Conservation (phyloP, 1,284 basidiomycete genomes). For the Ceratobasidium sp. region DNA sequence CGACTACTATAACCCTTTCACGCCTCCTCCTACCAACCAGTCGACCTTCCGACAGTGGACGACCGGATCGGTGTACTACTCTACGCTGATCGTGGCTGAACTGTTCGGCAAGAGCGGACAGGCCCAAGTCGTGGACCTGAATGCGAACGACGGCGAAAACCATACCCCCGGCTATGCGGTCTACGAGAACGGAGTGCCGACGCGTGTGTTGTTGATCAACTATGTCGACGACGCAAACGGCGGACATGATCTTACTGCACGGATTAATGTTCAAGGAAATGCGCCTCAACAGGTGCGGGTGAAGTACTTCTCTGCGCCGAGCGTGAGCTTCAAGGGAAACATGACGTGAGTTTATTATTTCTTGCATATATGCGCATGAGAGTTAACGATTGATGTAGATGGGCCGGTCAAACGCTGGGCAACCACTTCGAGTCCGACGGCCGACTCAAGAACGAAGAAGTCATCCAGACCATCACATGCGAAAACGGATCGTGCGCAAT, state of each 20-base stretch:
- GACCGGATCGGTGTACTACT: constrained; percentile 60
- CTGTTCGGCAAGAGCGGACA: constrained; percentile 57
- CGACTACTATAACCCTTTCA: constrained; percentile 62
- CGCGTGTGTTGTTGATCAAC: constrained; percentile 77
- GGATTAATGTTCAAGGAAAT: constrained; percentile 60
- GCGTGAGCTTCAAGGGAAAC: constrained; percentile 74
- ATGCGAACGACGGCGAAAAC: constrained; percentile 57
- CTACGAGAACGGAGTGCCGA: constrained; percentile 72
- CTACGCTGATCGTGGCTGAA: constrained; percentile 58
- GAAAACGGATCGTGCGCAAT: constrained; percentile 68
- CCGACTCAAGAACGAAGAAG: constrained; percentile 66
- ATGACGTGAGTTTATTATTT: constrained; percentile 67
- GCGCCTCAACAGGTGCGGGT: constrained; percentile 66
- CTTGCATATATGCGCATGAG: constrained; percentile 28
- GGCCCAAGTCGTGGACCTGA: constrained; percentile 56
- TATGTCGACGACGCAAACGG: constrained; percentile 71
- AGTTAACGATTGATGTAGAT: constrained; percentile 54
- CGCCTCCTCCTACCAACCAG: constrained; percentile 58
- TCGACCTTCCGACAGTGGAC: constrained; percentile 55
- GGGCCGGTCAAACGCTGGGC: constrained; percentile 72
- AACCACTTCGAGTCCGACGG: constrained; percentile 74
- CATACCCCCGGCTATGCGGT: constrained; percentile 79
- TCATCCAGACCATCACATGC: constrained; percentile 70
- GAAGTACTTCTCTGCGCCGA: constrained; percentile 68
- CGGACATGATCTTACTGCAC: constrained; percentile 66